phyloP scores from a whole-genome alignment of 345 rosid species.

The Eucalyptus polyanthemos region DNA sequence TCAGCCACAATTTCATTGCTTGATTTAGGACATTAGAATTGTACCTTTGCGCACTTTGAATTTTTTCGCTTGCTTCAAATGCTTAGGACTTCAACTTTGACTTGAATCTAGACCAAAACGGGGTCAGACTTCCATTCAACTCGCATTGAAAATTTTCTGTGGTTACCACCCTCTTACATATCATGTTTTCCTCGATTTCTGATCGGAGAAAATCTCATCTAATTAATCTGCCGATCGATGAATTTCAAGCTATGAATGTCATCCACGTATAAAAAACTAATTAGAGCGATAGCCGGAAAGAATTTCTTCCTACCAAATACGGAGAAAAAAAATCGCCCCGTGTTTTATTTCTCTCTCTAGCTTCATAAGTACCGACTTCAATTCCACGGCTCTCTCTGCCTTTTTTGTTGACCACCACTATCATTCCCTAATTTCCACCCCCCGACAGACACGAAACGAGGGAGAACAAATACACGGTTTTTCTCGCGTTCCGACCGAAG shows the following conservation, averaged over 20 bases:
- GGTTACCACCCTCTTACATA: not conserved
- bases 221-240: rapidly evolving
- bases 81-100: not conserved
- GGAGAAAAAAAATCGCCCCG: not conserved
- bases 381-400: not conserved
- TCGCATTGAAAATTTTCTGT: not conserved
- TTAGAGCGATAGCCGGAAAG: not conserved
- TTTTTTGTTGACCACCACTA: not conserved
- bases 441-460: not conserved
- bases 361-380: not conserved
- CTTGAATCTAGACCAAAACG: not conserved
- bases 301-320: not conserved
- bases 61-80: not conserved
- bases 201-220: not conserved
- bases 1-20: not conserved
- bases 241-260: not conserved
- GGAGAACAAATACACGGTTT: not conserved
- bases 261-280: not conserved
- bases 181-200: no score
- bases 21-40: not conserved
- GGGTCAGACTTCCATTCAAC: not conserved
- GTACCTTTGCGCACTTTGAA: not conserved
- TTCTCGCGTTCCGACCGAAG: not conserved
- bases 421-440: not conserved
- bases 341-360: not conserved